Percentiles rank a stretch among this genome's conserved stretches.
These are phyloP conservation scores for Solanum pennellii DNA, from an alignment of 257 asterid genomes.

Conservation along the genomic window DNA sequence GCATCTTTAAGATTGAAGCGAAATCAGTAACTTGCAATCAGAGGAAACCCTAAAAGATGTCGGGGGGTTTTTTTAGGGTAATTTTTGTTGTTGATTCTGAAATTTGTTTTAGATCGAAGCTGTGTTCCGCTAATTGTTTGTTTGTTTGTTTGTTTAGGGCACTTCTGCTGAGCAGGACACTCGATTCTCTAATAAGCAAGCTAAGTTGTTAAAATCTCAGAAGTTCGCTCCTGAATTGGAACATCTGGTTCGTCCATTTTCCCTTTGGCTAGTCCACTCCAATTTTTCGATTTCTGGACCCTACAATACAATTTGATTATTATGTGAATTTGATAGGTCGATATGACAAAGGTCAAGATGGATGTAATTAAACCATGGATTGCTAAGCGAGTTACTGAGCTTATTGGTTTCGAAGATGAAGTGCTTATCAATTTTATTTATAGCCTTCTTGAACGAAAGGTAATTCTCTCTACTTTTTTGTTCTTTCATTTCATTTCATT, in stretches of 20 bases:
- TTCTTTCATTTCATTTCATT: not conserved
- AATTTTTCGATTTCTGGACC: not conserved
- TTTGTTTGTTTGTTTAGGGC: conserved; percentile 42
- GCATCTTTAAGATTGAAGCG: not conserved
- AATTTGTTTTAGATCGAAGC: not conserved
- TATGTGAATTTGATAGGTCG: conserved; percentile 45
- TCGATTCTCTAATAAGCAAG: conserved; percentile 98
- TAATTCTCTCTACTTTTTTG: conserved; percentile 3
- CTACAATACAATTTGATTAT: not conserved
- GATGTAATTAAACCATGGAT: conserved; percentile 98
- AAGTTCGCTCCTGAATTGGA: conserved; percentile 96
- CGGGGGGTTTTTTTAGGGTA: conserved; percentile 97
- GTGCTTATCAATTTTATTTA: conserved; percentile 91
- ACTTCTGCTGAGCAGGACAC: conserved; percentile 98
- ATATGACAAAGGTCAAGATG: conserved; percentile 79
- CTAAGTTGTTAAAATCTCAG: conserved; percentile 85
- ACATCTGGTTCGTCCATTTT: conserved; percentile 44
- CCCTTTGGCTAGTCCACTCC: not conserved
- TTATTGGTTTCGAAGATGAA: conserved; percentile 98
- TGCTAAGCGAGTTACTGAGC: conserved; percentile 90
- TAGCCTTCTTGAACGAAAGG: conserved; percentile 89
- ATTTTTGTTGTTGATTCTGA: not conserved
- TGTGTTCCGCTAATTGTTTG: not conserved
- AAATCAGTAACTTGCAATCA: not conserved
- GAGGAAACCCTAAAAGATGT: conserved; percentile 71